These are phyloP conservation scores for Myochromella boudieri DNA, from an alignment of 768 basidiomycete species.

Conservation along the genomic window DNA sequence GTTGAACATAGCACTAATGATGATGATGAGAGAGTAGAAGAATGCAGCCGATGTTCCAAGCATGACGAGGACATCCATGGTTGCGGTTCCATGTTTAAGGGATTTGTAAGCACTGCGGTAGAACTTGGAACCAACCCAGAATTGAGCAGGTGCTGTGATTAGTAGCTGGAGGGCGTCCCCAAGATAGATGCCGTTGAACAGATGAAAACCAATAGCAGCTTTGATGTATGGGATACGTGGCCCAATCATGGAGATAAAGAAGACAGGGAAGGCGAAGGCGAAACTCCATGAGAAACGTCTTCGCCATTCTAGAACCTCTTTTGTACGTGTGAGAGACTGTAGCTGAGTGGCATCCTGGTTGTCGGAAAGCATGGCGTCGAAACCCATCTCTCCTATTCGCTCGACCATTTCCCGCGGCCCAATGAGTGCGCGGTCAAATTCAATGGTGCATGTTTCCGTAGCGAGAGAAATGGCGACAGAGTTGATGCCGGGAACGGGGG, in stretches of 20 bases:
- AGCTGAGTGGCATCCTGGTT: slow-evolving; percentile 82
- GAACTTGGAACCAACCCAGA: slow-evolving; percentile 87
- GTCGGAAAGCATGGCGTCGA: slow-evolving; percentile 84
- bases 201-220: slow-evolving; percentile 44
- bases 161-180: slow-evolving; percentile 75
- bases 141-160: slow-evolving; percentile 90
- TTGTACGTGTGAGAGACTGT: slow-evolving; percentile 81
- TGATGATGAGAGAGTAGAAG: slow-evolving; percentile 75
- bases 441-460: slow-evolving; percentile 71
- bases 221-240: slow-evolving; percentile 64
- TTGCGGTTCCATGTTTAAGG: slow-evolving; percentile 83
- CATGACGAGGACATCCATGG: slow-evolving; percentile 98
- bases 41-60: slow-evolving; percentile 95
- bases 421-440: slow-evolving; percentile 71
- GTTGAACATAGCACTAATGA: slow-evolving; percentile 67
- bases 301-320: slow-evolving; percentile 92
- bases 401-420: slow-evolving; percentile 89
- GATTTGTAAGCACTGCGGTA: slow-evolving; percentile 91
- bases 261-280: slow-evolving; percentile 88
- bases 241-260: slow-evolving; percentile 86
- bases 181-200: slow-evolving; percentile 73
- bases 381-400: slow-evolving; percentile 84
- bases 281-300: slow-evolving; percentile 72
- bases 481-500: slow-evolving; percentile 69
- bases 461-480: slow-evolving; percentile 73